These are phyloP conservation scores for Periconia sp. DNA, from an alignment of 2,329 filamentous ascomycete species.

Conservation along the genomic window DNA sequence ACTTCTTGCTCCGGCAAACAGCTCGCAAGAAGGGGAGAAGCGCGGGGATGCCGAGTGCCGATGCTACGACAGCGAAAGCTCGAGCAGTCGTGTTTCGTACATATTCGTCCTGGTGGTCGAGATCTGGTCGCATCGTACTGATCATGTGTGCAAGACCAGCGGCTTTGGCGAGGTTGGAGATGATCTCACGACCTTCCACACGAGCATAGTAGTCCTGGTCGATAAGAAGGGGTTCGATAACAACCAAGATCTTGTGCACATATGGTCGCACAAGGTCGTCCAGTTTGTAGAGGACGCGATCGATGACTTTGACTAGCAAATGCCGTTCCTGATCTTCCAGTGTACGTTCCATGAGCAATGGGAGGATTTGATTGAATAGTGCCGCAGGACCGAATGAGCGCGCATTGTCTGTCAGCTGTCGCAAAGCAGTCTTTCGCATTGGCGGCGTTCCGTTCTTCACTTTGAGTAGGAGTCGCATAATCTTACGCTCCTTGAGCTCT, in stretches of 20 bases:
- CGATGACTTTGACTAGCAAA: conserved; percentile 97
- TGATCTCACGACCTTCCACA: conserved; percentile 97
- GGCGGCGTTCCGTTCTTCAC: conserved; percentile 99
- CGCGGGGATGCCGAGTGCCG: conserved; percentile 91
- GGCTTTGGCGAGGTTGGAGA: conserved; percentile 95
- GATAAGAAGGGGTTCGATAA: conserved; percentile 98
- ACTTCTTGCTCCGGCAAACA: conserved; percentile 97
- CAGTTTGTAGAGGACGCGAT: conserved; percentile 96
- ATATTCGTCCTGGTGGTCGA: conserved; percentile 97
- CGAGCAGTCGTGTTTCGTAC: conserved; percentile 96
- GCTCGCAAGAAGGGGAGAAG: conserved; percentile 92
- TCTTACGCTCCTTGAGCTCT: conserved; percentile 96
- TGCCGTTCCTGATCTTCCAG: conserved; percentile 97
- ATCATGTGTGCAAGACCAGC: conserved; percentile 98
- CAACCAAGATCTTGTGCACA: conserved; percentile 96
- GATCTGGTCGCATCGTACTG: conserved; percentile 97
- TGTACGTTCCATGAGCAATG: conserved; percentile 96
- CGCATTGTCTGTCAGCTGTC: conserved; percentile 96
- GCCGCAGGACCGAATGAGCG: conserved; percentile 92
- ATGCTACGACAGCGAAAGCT: conserved; percentile 96
- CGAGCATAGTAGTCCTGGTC: conserved; percentile 99
- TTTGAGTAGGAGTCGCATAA: conserved; percentile 94
- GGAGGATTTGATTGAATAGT: conserved; percentile 96
- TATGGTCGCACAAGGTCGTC: conserved; percentile 95
- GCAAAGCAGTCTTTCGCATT: conserved; percentile 96